Evolutionary conservation across 768 basidiomycete species (phyloP).

Genomic region (Tricholoma flavovirens): DNA sequence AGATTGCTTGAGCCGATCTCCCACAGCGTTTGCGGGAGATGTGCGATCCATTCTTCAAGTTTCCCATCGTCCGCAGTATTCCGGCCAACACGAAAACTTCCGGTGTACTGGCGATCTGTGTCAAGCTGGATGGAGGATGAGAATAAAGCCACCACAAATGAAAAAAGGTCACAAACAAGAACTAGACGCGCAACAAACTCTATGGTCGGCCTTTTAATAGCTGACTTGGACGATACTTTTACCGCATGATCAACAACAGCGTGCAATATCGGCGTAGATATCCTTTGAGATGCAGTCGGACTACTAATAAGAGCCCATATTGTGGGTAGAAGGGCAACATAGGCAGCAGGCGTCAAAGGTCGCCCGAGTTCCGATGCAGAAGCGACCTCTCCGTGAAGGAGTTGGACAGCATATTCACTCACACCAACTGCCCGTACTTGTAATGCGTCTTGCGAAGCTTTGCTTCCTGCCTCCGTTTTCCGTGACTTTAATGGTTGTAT

Average conservation of each 20-base stretch:
- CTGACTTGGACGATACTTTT: conserved; percentile 51
- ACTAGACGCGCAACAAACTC: conserved; percentile 71
- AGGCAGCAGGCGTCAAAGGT: conserved; percentile 50
- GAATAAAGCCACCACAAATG: background rate
- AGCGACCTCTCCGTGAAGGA: conserved; percentile 47
- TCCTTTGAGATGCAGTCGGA: conserved; percentile 17
- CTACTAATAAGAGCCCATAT: conserved; percentile 70
- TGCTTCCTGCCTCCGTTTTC: background rate
- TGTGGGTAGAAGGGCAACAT: conserved; percentile 65
- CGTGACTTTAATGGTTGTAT: conserved; percentile 14
- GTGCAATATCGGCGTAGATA: conserved; percentile 34
- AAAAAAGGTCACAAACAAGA: conserved; percentile 44
- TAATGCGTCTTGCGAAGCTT: conserved; percentile 14
- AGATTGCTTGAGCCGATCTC: conserved; percentile 63
- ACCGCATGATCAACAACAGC: conserved; percentile 65
- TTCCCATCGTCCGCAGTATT: conserved; percentile 23
- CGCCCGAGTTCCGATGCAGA: conserved; percentile 40
- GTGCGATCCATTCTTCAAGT: conserved; percentile 62
- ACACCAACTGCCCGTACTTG: conserved; percentile 45
- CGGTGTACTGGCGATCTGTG: conserved; percentile 46
- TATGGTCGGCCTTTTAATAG: conserved; percentile 59
- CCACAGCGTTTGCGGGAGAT: conserved; percentile 82
- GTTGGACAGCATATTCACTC: conserved; percentile 52
- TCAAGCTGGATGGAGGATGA: conserved; percentile 43
- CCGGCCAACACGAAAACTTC: conserved; percentile 36